phyloP scores from a whole-genome alignment of 2,329 filamentous ascomycete species.

The Fusarium gaditjirri region DNA sequence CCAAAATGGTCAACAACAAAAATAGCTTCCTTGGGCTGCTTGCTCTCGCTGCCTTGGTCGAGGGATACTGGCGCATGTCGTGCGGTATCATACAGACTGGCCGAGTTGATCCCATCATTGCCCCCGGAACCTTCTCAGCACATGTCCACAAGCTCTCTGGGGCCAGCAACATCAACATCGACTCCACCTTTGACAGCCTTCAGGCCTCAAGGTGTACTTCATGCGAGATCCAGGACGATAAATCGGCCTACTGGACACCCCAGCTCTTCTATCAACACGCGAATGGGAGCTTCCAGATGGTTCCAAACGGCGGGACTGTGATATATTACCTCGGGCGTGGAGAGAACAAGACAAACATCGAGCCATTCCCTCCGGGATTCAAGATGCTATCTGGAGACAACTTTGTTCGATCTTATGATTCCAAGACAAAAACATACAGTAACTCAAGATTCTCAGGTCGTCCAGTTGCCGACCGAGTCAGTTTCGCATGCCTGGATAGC shows the following conservation, averaged over 20 bases:
- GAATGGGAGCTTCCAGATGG: slow-evolving; percentile 39
- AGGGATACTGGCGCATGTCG: slow-evolving; percentile 42
- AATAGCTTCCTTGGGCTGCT: slow-evolving; percentile 19
- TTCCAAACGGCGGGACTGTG: slow-evolving; percentile 37
- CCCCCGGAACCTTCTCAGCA: slow-evolving; percentile 31
- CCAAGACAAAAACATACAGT: slow-evolving; percentile 36
- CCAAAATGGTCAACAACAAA: slow-evolving; percentile 21
- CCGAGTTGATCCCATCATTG: slow-evolving; percentile 37
- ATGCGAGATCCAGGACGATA: slow-evolving; percentile 39
- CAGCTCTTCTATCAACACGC: slow-evolving; percentile 38
- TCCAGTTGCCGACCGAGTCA: slow-evolving; percentile 35
- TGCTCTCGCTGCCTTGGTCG: slow-evolving; percentile 7
- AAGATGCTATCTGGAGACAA: slow-evolving; percentile 38
- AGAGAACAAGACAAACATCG: slow-evolving; percentile 37
- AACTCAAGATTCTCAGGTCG: slow-evolving; percentile 17
- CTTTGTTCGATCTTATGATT: slow-evolving; percentile 25
- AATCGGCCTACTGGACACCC: slow-evolving; percentile 42
- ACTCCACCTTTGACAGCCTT: slow-evolving; percentile 25
- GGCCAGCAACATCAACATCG: slow-evolving; percentile 36
- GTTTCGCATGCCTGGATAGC: slow-evolving; percentile 40
- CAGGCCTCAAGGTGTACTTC: slow-evolving; percentile 38
- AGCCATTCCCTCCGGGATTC: slow-evolving; percentile 39
- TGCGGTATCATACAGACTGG: slow-evolving; percentile 39
- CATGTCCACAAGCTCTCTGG: slow-evolving; percentile 40
- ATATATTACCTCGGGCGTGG: slow-evolving; percentile 41